Evolutionary conservation across 495 filamentous ascomycete genomes (phyloP), one percentile per base, ranked within the genome.

Genomic region (Saxispiralis lemnorum): DNA sequence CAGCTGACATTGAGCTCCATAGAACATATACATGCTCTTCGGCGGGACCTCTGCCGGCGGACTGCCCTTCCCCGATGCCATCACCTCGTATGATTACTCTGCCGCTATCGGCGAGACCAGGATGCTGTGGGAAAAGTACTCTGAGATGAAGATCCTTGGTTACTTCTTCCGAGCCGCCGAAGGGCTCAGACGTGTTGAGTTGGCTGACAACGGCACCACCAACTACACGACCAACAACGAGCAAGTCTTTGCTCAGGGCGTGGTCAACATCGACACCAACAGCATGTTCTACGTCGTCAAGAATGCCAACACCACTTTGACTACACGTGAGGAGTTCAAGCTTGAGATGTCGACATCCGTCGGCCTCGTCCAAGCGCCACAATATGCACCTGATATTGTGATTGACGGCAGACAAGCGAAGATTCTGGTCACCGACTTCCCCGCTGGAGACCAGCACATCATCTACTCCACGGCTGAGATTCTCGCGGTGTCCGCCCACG

Each of bases 391-490:
- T 6, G 19, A 38, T 12, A 63, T 73, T 39, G 56, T 64, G 4
- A 58, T 78, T 15, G 72, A 73, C 51, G 73, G 73, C 2, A 65
- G 71, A 18, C 67, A 73, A 42, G 66, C 73, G 5, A 76, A 78
- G 59, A 76, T 78, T 30, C 45, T 76, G 14, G 69, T 75, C 1
- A 73, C 73, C 1, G 73, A 76, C 48, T 76, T 74, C 48, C 51
- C 39, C 2, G 62, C 74, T 20, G 71, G 70, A 6, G 51, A 56
- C n/a, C 54, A 65, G 37, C 69, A 49, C 12, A 52, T 78, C 6
- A 57, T 75, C 5, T 78, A 78, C 54, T 76, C 73, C 1, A 78
- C 73, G 3, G 71, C 72, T 0, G 73, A 78, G 41, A 59, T 78
- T 5, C 48, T 76, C 10, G 73, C 71, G 5, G 68, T 70, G 33